Conservation (phyloP, 257 asterid genomes). For the Nicotiana paniculata region DNA sequence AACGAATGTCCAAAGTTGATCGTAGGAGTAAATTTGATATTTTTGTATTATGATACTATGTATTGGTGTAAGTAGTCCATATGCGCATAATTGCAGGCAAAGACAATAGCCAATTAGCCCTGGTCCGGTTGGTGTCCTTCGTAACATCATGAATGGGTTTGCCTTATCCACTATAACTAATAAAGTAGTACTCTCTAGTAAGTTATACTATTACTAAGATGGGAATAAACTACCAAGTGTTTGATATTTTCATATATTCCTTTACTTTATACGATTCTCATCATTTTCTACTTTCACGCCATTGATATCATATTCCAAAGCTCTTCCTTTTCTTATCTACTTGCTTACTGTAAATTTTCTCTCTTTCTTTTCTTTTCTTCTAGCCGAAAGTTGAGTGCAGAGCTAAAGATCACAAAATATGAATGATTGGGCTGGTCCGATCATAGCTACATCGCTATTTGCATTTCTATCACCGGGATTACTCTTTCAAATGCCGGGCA, state of each 20-base stretch:
- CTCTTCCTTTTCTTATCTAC: constrained; percentile 1
- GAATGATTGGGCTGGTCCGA: constrained; percentile 66
- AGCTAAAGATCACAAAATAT: constrained; percentile 13
- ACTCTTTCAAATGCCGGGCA: constrained; percentile 73
- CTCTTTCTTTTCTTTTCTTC: neutral
- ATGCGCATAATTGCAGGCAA: too few relatives aligned
- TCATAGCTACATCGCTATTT: constrained; percentile 67
- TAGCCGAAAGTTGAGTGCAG: neutral
- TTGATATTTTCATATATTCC: neutral
- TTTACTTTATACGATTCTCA: constrained; percentile 5
- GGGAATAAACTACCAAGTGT: neutral
- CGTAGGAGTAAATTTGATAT: too few relatives aligned
- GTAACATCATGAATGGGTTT: too few relatives aligned
- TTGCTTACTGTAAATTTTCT: neutral
- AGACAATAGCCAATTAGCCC: too few relatives aligned
- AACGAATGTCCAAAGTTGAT: too few relatives aligned
- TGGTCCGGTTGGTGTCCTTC: too few relatives aligned
- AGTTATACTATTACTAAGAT: neutral
- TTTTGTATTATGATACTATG: too few relatives aligned
- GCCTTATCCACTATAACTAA: too few relatives aligned
- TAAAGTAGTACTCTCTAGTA: too few relatives aligned
- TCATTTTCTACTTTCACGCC: neutral
- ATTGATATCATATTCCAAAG: neutral
- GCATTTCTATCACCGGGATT: constrained; percentile 67
- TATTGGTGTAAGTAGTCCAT: too few relatives aligned